A percentile compares a stretch with the other conserved stretches of the same genome.
These are phyloP conservation scores for Vitis hybrid DNA, from an alignment of 177 flowering plant species.

Conservation along the genomic window DNA sequence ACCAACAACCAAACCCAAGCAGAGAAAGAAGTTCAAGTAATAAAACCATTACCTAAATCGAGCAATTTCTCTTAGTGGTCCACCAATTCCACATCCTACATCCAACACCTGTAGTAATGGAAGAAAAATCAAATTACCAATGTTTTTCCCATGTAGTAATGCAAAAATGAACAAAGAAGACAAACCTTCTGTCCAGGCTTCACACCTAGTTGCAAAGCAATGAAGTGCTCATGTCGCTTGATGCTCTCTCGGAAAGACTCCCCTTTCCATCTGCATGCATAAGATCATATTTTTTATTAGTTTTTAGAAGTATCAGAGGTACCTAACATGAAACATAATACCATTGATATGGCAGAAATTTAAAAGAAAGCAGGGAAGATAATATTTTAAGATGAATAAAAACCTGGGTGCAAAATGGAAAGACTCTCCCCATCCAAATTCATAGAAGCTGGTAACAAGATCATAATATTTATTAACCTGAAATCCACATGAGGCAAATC, in stretches of 20 bases:
- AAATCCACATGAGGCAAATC: slow-evolving; percentile 12
- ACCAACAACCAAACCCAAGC: background rate
- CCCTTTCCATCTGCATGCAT: slow-evolving; percentile 72
- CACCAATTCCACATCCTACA: slow-evolving; percentile 99
- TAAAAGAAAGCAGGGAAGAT: background rate
- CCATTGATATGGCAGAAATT: background rate
- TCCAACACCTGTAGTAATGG: slow-evolving; percentile 73
- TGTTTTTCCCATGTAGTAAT: background rate
- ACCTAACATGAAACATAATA: background rate
- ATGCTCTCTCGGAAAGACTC: slow-evolving; percentile 93
- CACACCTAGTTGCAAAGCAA: slow-evolving; percentile 86
- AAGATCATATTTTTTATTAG: background rate
- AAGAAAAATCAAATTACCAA: slow-evolving; percentile 8
- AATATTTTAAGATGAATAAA: background rate
- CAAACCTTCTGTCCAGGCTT: slow-evolving; percentile 89
- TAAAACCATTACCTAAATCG: slow-evolving; percentile 67
- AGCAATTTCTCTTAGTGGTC: slow-evolving; percentile 94
- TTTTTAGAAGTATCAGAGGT: background rate
- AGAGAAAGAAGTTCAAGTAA: background rate
- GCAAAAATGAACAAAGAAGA: background rate
- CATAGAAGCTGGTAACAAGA: slow-evolving; percentile 96
- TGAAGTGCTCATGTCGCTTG: slow-evolving; percentile 95
- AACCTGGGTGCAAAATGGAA: slow-evolving; percentile 97
- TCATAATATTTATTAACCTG: slow-evolving; percentile 99
- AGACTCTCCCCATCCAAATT: slow-evolving; percentile 99